Base-by-base conservation (phyloP, 805 yeast species). In the Saitoella complicata region DNA sequence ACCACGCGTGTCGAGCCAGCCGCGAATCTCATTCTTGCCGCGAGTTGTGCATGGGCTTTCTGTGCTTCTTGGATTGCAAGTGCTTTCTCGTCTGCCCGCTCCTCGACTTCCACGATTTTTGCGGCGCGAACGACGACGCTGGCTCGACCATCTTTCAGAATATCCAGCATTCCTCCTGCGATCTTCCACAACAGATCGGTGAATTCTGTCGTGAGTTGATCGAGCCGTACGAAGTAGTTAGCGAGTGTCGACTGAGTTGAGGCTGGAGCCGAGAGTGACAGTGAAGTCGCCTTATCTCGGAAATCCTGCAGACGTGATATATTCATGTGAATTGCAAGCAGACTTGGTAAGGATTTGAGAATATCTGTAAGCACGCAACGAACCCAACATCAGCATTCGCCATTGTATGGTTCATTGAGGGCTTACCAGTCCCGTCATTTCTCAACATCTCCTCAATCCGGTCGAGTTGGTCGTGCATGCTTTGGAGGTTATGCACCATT, bases 71-170 rank as follows among this genome's bases (percentile, higher is more conserved):
- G 36, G 11, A 33, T 33, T 4, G 36, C 36, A 3, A 10, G 36
- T 10, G 36, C 36, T 10, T 11, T 9, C 48, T 76, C 59, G 55
- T 91, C 98, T 55, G 83, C 85, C 31, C 71, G 67, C 51, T 80
- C 83, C 60, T 91, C 98, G 50, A 66, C 69, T 50, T 86, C 93
- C 38, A 91, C 68, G 11, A 91, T 73, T 51, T 84, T 81, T 38
- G 85, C 76, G 40, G 81, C 58, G 44, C 87, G 75, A 35, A 78
- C 76, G 1, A 83, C 76, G 50, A 86, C 65, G 32, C 79, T 75
- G 32, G 63, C 61, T 56, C 87, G 84, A 0, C 75, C 80, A 12
- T 72, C 76, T 45, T 81, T 77, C 5, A 81, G 69, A 12, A 80
- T 70, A 58, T 86, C 96, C 7, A 85, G 74, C 35, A 85, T 54